A percentile compares a stretch with the other conserved stretches of the same genome.
Evolutionary conservation across 495 filamentous ascomycete genomes (phyloP).

Genomic region (Lepidopterella palustris): DNA sequence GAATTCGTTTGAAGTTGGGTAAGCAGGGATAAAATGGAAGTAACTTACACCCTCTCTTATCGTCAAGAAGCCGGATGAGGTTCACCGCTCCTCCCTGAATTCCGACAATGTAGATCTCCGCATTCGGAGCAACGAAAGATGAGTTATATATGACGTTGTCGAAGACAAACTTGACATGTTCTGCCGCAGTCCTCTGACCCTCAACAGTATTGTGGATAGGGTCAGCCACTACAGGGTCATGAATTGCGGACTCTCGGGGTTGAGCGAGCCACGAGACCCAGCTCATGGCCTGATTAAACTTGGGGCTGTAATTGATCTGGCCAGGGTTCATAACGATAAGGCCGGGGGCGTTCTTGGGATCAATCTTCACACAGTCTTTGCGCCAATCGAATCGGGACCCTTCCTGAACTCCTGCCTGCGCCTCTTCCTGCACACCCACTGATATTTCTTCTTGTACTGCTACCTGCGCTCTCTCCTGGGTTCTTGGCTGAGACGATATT

Average conservation of each 20-base stretch:
- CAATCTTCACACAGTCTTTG: not conserved
- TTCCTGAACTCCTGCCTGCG: too few species aligned
- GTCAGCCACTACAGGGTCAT: constrained; percentile 16
- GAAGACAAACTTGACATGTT: constrained; percentile 34
- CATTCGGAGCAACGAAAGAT: constrained; percentile 26
- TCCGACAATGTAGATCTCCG: constrained; percentile 36
- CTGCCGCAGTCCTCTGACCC: constrained; percentile 27
- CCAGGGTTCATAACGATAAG: constrained; percentile 37
- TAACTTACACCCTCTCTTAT: constrained; percentile 25
- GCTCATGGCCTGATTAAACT: constrained; percentile 24
- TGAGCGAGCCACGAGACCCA: constrained; percentile 27
- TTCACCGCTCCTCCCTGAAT: constrained; percentile 29
- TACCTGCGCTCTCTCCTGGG: too few species aligned
- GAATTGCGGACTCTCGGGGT: constrained; percentile 25
- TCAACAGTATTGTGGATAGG: constrained; percentile 26
- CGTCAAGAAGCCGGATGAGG: constrained; percentile 19
- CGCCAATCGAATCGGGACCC: too few species aligned
- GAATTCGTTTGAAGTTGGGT: too few species aligned
- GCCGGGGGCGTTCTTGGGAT: constrained; percentile 21
- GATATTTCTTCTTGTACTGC: too few species aligned
- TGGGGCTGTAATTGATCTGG: constrained; percentile 33
- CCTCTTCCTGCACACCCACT: too few species aligned
- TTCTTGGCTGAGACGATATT: too few species aligned
- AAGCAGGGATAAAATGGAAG: not conserved
- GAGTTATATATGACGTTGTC: constrained; percentile 29